Percentiles rank a stretch among this genome's conserved stretches.
Evolutionary conservation across 305 asterid species (phyloP).

Genomic region (Rubia tinctorum): DNA sequence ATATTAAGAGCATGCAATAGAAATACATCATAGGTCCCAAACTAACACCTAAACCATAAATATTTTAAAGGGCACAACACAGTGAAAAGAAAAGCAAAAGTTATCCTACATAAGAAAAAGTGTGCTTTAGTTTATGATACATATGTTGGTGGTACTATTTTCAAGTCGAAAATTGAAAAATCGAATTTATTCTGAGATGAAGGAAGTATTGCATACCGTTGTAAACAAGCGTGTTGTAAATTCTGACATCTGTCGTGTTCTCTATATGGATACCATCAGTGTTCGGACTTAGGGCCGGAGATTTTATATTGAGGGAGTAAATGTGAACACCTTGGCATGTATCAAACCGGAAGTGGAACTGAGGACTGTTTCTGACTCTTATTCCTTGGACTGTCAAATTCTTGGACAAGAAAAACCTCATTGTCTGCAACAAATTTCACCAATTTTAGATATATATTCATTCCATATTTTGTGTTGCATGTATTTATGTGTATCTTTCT

Average conservation of each 20-base stretch:
- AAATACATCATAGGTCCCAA: not conserved
- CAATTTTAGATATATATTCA: not conserved
- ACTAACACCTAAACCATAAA: not conserved
- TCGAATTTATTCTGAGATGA: too few species aligned
- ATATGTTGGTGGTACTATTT: not conserved
- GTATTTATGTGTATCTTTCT: conserved; percentile 14
- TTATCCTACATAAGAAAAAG: not conserved
- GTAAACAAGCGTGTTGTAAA: conserved; percentile 55
- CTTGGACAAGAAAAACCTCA: conserved; percentile 70
- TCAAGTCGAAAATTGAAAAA: not conserved
- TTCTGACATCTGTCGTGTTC: conserved; percentile 58
- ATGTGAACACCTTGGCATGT: conserved; percentile 53
- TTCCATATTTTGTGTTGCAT: too few species aligned
- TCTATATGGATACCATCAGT: conserved; percentile 92
- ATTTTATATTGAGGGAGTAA: conserved; percentile 46
- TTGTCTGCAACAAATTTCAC: conserved; percentile 36
- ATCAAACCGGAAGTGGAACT: conserved; percentile 75
- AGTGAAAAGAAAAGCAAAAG: not conserved
- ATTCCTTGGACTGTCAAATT: conserved; percentile 63
- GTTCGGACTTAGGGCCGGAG: conserved; percentile 74
- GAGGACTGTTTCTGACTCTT: conserved; percentile 71
- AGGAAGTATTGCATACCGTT: conserved; percentile 43
- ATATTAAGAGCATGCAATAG: not conserved
- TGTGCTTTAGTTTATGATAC: not conserved
- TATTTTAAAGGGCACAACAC: not conserved